Evolutionary conservation across 1,284 basidiomycete genomes (phyloP).

Genomic region (Tilletiopsis washingtonensis): DNA sequence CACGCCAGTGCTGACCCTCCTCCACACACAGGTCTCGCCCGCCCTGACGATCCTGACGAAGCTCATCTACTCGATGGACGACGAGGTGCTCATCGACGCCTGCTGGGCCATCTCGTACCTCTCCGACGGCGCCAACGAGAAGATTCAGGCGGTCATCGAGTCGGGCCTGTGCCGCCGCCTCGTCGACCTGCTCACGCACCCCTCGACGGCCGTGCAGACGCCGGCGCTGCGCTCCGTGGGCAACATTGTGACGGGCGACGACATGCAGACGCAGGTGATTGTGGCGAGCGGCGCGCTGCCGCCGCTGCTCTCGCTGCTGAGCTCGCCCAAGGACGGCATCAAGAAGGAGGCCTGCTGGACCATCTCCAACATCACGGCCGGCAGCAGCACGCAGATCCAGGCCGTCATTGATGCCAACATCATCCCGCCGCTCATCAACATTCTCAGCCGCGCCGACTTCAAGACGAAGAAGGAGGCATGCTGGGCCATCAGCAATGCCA

Average conservation of each 20-base stretch:
- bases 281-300: conserved; percentile 92
- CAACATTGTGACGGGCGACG: conserved; percentile 97
- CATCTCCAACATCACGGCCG: conserved; percentile 97
- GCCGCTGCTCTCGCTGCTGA: conserved; percentile 81
- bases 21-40: conserved; percentile 69
- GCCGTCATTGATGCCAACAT: conserved; percentile 66
- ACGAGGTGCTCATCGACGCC: conserved; percentile 97
- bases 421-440: conserved; percentile 95
- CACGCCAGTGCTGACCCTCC: background rate
- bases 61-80: conserved; percentile 96
- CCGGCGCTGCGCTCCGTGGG: conserved; percentile 95
- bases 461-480: conserved; percentile 99
- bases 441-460: conserved; percentile 94
- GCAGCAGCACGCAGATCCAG: conserved; percentile 92
- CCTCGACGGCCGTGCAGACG: conserved; percentile 95
- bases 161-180: conserved; percentile 93
- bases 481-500: conserved; percentile 99
- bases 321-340: conserved; percentile 92
- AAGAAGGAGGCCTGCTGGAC: conserved; percentile 97
- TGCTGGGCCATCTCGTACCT: conserved; percentile 99
- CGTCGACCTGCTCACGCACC: conserved; percentile 92
- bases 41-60: conserved; percentile 93
- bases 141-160: conserved; percentile 99
- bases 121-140: conserved; percentile 97
- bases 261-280: conserved; percentile 96